Evolutionary conservation across 2,329 filamentous ascomycete genomes (phyloP), one percentile per base, ranked within the genome.

Genomic region (Septoria petroselini): DNA sequence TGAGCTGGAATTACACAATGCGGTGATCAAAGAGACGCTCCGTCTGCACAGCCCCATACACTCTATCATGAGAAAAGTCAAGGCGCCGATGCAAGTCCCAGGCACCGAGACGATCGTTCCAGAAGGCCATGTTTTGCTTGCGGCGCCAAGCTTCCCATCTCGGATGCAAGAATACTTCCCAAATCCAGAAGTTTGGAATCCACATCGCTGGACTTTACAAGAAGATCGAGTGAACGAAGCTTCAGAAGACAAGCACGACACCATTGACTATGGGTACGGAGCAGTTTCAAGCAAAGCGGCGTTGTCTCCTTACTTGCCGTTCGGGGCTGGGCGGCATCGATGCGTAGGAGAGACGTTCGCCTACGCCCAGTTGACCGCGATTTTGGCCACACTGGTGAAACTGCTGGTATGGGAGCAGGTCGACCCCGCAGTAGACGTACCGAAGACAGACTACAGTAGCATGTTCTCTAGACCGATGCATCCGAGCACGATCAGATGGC

Each of bases 291-390:
- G 83, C 76, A 95, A 96, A 77, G 91, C 91, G 49, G 85, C 88
- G 12, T 82, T 81, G 50, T 93, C 87, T 42, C 91, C 91, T 0
- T 97, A 96, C 70, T 80, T 97, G 41, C 91, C 91, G 1, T 97
- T 97, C 66, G 91, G 91, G 52, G 91, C 91, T 25, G 91, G 91
- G 38, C 80, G 91, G 60, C 91, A 96, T 72, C 80, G 91, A 59
- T 97, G 91, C 72, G 95, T 96, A 65, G 91, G 91, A 58, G 91
- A 97, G 76, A 89, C 95, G 66, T 97, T 96, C 69, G 91, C 91
- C 61, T 94, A 93, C 68, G 78, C 93, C 50, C 91, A 96, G 73
- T 76, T 97, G 55, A 85, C 91, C 67, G 90, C 88, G 38, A 94
- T 96, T 59, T 75, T 84, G n/a, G 88, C 84, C 45, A 83, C 83